Evolutionary conservation across 2,329 filamentous ascomycete species (phyloP), one percentile per base, ranked within the genome.

Genomic region (Trichophyton benhamiae): DNA sequence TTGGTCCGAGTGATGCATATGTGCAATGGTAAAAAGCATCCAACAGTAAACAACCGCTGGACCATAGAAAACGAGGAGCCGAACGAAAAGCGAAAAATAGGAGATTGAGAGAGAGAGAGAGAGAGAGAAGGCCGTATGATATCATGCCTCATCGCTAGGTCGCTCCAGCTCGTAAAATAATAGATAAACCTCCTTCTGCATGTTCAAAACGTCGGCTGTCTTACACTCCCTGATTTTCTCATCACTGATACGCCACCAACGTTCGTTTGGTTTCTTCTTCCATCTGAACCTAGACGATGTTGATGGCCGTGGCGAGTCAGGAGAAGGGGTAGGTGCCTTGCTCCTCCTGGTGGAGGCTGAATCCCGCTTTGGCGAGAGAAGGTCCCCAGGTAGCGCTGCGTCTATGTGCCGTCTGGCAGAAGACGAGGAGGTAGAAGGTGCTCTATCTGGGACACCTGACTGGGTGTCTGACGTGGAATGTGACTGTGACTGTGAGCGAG

Each of bases 171-270:
- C 92, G 74, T 99, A 99, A 73, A 99, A 99, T 59, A 99, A 75
- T 71, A 99, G 77, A 73, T 99, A 99, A 0, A 97, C 92, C 74
- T 99, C 94, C 68, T 87, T 87, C 75, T 96, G 91, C 91, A 96
- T 96, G 6, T 85, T 84, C 62, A 99, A 74, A 5, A 99, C 90
- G 67, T 99, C 94, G 60, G 82, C 84, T 4, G 91, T 97, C 78
- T 91, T 96, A 66, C 90, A 87, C 75, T 97, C 92, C 71, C 92
- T 94, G 68, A 97, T 84, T 75, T 95, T 96, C 66, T 99, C 94
- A 72, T 99, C 94, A 66, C 91, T 96, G 66, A 99, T 95, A 41
- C 94, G 85, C 94, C 94, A 99, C 94, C 94, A 99, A 46, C 87
- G 85, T 69, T 95, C 87, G 52, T 81, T 82, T 11, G 78, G 74